A percentile compares a stretch with the other conserved stretches of the same genome.
Conservation (phyloP, 441 rosid species). For the Euphorbia corollata region DNA sequence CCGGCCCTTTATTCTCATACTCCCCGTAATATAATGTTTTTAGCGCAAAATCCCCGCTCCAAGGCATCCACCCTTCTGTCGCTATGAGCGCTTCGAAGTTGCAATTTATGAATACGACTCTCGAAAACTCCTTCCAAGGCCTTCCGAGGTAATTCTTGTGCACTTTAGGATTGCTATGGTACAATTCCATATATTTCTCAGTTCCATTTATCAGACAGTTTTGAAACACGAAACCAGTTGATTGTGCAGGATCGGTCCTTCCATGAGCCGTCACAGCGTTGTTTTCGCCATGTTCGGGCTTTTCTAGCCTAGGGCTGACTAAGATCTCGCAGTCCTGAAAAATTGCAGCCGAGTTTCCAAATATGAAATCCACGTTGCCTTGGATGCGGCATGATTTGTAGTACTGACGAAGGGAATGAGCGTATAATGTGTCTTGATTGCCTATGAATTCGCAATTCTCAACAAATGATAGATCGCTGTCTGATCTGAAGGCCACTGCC, state of each 20-base stretch:
- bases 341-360: slow-evolving; percentile 73
- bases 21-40: slow-evolving; percentile 81
- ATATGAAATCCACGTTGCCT: slow-evolving; percentile 89
- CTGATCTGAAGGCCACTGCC: slow-evolving; percentile 89
- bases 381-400: slow-evolving; percentile 68
- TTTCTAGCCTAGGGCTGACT: slow-evolving; percentile 49
- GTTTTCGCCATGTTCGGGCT: slow-evolving; percentile 58
- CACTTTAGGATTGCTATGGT: slow-evolving; percentile 43
- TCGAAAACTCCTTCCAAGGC: slow-evolving; percentile 89
- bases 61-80: slow-evolving; percentile 78
- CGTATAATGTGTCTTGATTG: slow-evolving; percentile 79
- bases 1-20: slow-evolving; percentile 55
- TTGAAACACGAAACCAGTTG: slow-evolving; percentile 66
- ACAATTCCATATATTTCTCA: slow-evolving; percentile 54
- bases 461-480: slow-evolving; percentile 62
- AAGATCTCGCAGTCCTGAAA: slow-evolving; percentile 61
- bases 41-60: slow-evolving; percentile 55
- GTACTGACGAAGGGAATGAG: slow-evolving; percentile 86
- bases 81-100: slow-evolving; percentile 43
- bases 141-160: slow-evolving; percentile 70
- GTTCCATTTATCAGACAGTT: slow-evolving; percentile 77
- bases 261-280: slow-evolving; percentile 84
- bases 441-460: slow-evolving; percentile 85
- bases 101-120: slow-evolving; percentile 59
- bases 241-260: slow-evolving; percentile 70